Evolutionary conservation across 106 monocot genomes (phyloP), one percentile per base, ranked within the genome.

Genomic region (Phalaenopsis equestris): DNA sequence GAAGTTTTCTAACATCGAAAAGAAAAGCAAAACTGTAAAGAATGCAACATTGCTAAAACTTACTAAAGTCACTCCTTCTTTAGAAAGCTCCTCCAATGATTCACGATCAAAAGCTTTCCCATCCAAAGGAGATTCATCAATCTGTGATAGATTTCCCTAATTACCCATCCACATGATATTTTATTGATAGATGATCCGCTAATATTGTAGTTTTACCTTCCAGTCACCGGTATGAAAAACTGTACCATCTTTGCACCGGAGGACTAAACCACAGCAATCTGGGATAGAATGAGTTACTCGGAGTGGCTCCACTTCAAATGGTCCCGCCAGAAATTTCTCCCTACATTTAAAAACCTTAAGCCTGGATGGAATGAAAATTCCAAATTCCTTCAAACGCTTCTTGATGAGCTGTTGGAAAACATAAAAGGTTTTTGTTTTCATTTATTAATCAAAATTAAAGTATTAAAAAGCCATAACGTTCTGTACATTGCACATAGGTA

Each of bases 201-300:
- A 56, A 47, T 4, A 74, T 23, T 55, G 42, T 8, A 42, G 42
- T 42, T 55, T 84, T 85, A 95, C 99, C 90, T 99, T 99, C 99
- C 99, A 99, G 83, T 99, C 99, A 72, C 99, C 99, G 79, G 99
- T 95, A 81, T 99, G 99, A 83, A 99, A 79, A 83, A 99, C 90
- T 80, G 87, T 95, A 75, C 99, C 99, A 90, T 99, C 99, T 84
- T 83, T 82, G 78, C 99, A 99, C 0, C 99, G 90, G 36, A 99
- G 88, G 55, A 99, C 99, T 77, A 99, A 85, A 45, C 99, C 99
- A 84, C 95, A 99, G 68, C 99, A 99, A 90, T 99, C 99, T 72
- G 99, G 99, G 86, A 99, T 99, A 76, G 99, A 99, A 83, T 99
- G 99, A 61, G 99, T 99, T 79, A 99, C 99, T 65, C 99, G 90